Evolutionary conservation across 345 rosid genomes (phyloP), one percentile per base, ranked within the genome.

Genomic region (Salix caprea): DNA sequence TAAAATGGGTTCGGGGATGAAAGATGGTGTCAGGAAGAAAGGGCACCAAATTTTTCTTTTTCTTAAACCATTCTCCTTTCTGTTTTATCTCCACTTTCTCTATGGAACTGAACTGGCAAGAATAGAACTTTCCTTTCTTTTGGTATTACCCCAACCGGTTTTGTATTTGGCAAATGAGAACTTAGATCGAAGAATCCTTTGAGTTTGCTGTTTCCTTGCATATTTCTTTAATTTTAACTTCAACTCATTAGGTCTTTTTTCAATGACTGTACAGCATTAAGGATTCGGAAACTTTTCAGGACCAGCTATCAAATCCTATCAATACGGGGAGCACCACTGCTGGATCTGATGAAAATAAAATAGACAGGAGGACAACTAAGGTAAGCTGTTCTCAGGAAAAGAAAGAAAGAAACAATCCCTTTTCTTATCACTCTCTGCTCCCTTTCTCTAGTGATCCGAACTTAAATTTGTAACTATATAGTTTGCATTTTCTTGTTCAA

Each of bases 321-420:
- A 74, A 70, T 7, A 40, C 48, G 18, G 62, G 79, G 70, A 79
- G 58, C 73, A 24, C 28, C 18, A 50, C 40, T 78, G 44, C 68
- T 71, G 75, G 65, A 54, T 71, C 68, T 52, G 74, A 81, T 50
- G 56, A 77, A 37, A 26, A 66, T 74, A 76, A 73, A 60, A 60
- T 6, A 62, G 80, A 44, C 69, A 78, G 76, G 50, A 70, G 70
- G 52, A 73, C 64, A 70, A 64, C 80, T 18, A 62, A 28, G 86
- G 93, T 88, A 77, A 76, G 71, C 76, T 82, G 82, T 62, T 52
- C 58, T 50, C n/a, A 12, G 5, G 16, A 0, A 46, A 50, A 18
- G 56, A 52, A 52, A 18, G 58, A 52, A 52, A 52, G 23, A 52
- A 52, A 1, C 58, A 52, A 52, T 52, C n/a, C 58, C 58, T 16